phyloP scores from a whole-genome alignment of 768 basidiomycete genomes.

The Rhodotorula graminis region DNA sequence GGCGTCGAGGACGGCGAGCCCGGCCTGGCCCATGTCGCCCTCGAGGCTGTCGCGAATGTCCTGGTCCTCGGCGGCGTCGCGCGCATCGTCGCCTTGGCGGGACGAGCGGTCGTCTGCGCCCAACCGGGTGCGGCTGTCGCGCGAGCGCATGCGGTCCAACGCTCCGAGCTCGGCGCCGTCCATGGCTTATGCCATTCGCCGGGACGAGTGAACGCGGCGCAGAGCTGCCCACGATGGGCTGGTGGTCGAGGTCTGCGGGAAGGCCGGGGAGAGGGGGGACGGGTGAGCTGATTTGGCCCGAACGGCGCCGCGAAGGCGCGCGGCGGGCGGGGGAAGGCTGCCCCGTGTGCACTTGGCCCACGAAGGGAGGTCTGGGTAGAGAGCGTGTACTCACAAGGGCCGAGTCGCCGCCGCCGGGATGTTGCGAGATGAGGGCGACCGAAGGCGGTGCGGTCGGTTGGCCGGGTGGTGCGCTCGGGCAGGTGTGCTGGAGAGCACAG shows the following conservation, averaged over 20 bases:
- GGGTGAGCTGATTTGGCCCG: not conserved
- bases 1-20: not conserved
- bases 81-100: not conserved
- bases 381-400: too few species aligned
- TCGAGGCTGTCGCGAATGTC: conserved; percentile 21
- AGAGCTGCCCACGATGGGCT: too few species aligned
- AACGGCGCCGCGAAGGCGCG: too few species aligned
- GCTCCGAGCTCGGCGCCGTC: conserved; percentile 16
- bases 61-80: conserved; percentile 11
- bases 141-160: not conserved
- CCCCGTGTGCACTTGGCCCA: too few species aligned
- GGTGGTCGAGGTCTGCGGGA: not conserved
- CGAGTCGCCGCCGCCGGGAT: too few species aligned
- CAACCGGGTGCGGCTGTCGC: not conserved
- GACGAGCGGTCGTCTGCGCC: not conserved
- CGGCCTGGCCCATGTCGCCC: conserved; percentile 15
- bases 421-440: too few species aligned
- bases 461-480: not conserved
- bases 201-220: not conserved
- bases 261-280: too few species aligned
- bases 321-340: too few species aligned
- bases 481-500: not conserved
- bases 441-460: too few species aligned
- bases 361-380: too few species aligned
- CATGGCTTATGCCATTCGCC: conserved; percentile 29